These are phyloP conservation scores for Nakazawaea ishiwadae DNA, from an alignment of 805 yeast genomes.

Conservation along the genomic window DNA sequence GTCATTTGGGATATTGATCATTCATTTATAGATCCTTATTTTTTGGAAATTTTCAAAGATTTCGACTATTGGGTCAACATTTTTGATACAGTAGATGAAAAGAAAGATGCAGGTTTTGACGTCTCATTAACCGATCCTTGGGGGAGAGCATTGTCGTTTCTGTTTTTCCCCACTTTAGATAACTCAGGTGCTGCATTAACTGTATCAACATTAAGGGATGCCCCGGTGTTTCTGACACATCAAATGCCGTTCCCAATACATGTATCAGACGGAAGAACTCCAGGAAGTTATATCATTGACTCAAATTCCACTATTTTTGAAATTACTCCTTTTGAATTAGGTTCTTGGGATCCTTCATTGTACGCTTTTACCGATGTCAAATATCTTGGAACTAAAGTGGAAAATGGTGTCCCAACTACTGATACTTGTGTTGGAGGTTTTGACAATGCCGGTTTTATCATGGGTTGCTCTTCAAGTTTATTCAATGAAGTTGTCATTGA, in stretches of 20 bases:
- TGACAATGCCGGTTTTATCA: slow-evolving; percentile 55
- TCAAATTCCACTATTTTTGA: slow-evolving; percentile 47
- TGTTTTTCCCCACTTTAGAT: slow-evolving; percentile 31
- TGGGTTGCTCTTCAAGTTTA: slow-evolving; percentile 60
- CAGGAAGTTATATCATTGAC: slow-evolving; percentile 26
- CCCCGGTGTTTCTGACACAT: slow-evolving; percentile 30
- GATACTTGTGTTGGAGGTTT: slow-evolving; percentile 42
- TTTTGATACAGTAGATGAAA: slow-evolving; percentile 47
- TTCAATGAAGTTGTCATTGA: slow-evolving; percentile 48
- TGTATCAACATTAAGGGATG: slow-evolving; percentile 31
- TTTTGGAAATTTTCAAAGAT: slow-evolving; percentile 19
- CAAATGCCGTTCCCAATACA: slow-evolving; percentile 50
- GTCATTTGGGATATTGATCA: slow-evolving; percentile 39
- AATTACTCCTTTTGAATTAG: slow-evolving; percentile 63
- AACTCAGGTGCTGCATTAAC: slow-evolving; percentile 32
- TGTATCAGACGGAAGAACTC: slow-evolving; percentile 34
- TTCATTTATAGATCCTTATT: slow-evolving; percentile 35
- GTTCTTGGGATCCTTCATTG: slow-evolving; percentile 55
- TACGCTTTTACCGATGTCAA: slow-evolving; percentile 43
- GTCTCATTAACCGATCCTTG: slow-evolving; percentile 62
- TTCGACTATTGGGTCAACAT: slow-evolving; percentile 46
- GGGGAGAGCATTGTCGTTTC: slow-evolving; percentile 56
- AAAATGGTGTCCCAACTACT: slow-evolving; percentile 19
- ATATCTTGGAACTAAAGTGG: slow-evolving; percentile 47
- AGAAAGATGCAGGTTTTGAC: slow-evolving; percentile 49